Evolutionary conservation across 441 rosid species (phyloP), one percentile per base, ranked within the genome.

Genomic region (Erodium texanum): DNA sequence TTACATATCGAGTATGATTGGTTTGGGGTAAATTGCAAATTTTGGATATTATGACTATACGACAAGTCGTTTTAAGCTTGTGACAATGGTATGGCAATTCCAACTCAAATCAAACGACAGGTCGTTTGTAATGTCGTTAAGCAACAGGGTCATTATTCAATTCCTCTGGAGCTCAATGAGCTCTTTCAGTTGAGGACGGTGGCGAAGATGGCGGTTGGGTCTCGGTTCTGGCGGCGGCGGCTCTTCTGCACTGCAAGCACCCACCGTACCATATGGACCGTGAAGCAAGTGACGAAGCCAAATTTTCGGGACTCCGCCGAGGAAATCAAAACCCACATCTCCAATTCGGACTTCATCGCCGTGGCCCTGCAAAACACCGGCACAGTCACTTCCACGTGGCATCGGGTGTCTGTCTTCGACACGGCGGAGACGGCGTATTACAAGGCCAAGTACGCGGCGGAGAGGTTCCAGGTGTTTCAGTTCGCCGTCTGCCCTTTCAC

Each of bases 401-500:
- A 90, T 71, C 89, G 90, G 23, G 67, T 85, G 70, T 85, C 89
- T 74, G 73, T 93, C 69, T 80, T 87, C 61, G 97, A 92, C 72
- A 80, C 93, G 3, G 68, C 85, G 0, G 80, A 84, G 5, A 84
- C 81, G 5, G 93, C 96, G 70, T 92, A 88, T 78, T 68, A 81
- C 43, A 90, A 92, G 66, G 83, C 93, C 74, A 87, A 84, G 66
- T 73, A 76, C 69, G 84, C 90, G 34, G 98, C 97, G 24, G 90
- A 86, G 69, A 82, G 80, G 34, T 92, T 85, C 79, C 95, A 89
- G 84, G 74, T 87, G 63, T 74, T 90, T 66, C 98, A 93, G 75
- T 87, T 88, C 75, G 91, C 90, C 0, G 75, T 90, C 68, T 90
- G 96, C 79, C 96, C 98, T 24, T 87, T 88, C 81, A 74, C 82